Base-by-base conservation (phyloP, 768 basidiomycete genomes). In the Panaeolus papilionaceus region DNA sequence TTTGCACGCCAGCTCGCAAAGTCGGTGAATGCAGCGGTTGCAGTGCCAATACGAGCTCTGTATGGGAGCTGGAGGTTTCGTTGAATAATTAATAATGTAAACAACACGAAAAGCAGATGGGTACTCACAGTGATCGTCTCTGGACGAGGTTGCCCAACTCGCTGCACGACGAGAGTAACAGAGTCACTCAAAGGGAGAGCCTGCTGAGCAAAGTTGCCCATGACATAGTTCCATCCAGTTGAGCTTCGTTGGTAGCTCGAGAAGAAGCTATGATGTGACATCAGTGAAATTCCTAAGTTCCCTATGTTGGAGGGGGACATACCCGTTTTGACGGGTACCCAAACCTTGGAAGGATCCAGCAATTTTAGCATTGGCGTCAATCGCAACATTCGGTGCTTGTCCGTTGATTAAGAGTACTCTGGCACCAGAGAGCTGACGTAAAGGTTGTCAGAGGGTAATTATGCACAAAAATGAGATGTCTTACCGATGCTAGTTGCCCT, bases 191-290 rank as follows among this genome's bases (percentile, higher is more conserved):
- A 75, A 18, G 89, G 88, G 26, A 86, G 85, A 14, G 82, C 78
- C 66, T 84, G 81, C 65, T 84, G 83, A 0, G 87, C 88, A 71
- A 89, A 89, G 66, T 88, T 85, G 28, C 84, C 85, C 80, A 86
- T 78, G 65, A 77, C 71, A 63, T 84, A 84, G 20, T 76, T 74
- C 82, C 84, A 84, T 20, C 81, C 77, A 40, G 71, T 69, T 16
- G 78, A 70, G 23, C 78, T 76, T 16, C 79, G 73, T 47, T 73
- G 73, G 66, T 84, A 85, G 67, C 82, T 84, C 20, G 84, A 78
- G 72, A 85, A 86, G 73, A 84, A 85, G 6, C 84, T 85, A 49
- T 33, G 33, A 3, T 5, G 33, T 33, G 33, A 33, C 5, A 33
- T 33, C 33, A 33, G 33, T 33, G 33, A 33, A 33, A 33, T 33